A percentile compares a stretch with the other conserved stretches of the same genome.
These are phyloP conservation scores for Citrus maxima DNA, from an alignment of 345 rosid species.

Conservation along the genomic window DNA sequence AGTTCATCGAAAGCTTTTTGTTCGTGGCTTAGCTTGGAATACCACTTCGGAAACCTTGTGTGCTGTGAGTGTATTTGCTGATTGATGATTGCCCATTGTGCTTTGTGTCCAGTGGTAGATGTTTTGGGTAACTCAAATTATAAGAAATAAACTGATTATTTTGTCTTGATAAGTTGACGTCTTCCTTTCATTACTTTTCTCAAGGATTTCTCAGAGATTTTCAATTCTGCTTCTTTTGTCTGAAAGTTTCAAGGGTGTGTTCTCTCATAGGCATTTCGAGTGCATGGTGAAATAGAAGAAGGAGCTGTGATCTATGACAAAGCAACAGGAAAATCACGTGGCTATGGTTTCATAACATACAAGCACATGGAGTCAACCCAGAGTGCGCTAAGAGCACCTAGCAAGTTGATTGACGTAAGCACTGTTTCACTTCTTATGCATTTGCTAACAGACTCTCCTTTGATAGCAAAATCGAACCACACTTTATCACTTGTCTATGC, in stretches of 20 bases:
- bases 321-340: constrained; percentile 67
- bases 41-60: constrained; percentile 73
- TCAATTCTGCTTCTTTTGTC: constrained; percentile 1
- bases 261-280: constrained; percentile 50
- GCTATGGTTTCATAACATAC: constrained; percentile 72
- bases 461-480: not conserved
- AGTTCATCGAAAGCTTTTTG: constrained; percentile 78
- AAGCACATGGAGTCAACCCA: constrained; percentile 67
- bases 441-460: constrained; percentile 3
- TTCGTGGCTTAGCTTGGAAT: constrained; percentile 84
- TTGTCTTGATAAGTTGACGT: not conserved
- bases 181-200: not conserved
- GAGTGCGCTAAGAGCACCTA: constrained; percentile 52
- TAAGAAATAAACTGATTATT: not conserved
- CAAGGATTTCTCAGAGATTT: not conserved
- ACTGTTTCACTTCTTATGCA: constrained; percentile 3
- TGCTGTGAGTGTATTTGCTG: constrained; percentile 73
- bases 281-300: constrained; percentile 74
- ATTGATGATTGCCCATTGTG: constrained; percentile 25
- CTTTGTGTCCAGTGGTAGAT: constrained; percentile 27
- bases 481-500: not conserved
- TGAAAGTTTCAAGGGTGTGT: not conserved
- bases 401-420: constrained; percentile 66
- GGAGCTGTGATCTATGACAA: constrained; percentile 73
- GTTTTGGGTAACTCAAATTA: not conserved